Conservation (phyloP, 148 eudicot species). For the Beta vulgaris region DNA sequence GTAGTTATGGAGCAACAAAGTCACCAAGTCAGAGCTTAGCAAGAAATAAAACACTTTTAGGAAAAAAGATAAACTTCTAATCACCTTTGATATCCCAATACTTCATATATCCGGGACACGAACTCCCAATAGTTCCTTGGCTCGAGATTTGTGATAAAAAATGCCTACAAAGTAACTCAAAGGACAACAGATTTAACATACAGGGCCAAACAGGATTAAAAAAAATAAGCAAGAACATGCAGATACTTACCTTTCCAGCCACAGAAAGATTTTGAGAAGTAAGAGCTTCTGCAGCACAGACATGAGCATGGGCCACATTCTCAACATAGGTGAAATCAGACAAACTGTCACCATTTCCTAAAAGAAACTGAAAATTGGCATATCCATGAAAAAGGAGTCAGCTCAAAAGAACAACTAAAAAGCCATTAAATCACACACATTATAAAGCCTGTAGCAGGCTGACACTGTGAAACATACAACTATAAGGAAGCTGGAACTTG, state of each 20-base stretch:
- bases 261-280: constrained; percentile 45
- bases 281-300: constrained; percentile 87
- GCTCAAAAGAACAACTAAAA: not conserved
- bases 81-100: constrained; percentile 82
- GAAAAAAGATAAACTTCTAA: constrained; percentile 19
- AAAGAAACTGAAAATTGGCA: constrained; percentile 79
- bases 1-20: constrained; percentile 14
- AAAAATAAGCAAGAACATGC: constrained; percentile 1
- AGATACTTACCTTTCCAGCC: constrained; percentile 71
- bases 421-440: not conserved
- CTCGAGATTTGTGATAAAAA: constrained; percentile 78
- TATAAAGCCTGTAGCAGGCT: not conserved
- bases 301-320: constrained; percentile 90
- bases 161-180: constrained; percentile 49
- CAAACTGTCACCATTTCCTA: constrained; percentile 65
- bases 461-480: no score
- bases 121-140: constrained; percentile 78
- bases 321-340: constrained; percentile 90
- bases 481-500: not conserved
- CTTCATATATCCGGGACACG: constrained; percentile 50
- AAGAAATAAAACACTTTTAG: not conserved
- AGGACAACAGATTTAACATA: constrained; percentile 9
- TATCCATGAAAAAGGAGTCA: constrained; percentile 39
- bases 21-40: constrained; percentile 5
- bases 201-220: constrained; percentile 8